These are phyloP conservation scores for Austroboletus olivaceoglutinosus DNA, from an alignment of 1,284 basidiomycete species.

Conservation along the genomic window DNA sequence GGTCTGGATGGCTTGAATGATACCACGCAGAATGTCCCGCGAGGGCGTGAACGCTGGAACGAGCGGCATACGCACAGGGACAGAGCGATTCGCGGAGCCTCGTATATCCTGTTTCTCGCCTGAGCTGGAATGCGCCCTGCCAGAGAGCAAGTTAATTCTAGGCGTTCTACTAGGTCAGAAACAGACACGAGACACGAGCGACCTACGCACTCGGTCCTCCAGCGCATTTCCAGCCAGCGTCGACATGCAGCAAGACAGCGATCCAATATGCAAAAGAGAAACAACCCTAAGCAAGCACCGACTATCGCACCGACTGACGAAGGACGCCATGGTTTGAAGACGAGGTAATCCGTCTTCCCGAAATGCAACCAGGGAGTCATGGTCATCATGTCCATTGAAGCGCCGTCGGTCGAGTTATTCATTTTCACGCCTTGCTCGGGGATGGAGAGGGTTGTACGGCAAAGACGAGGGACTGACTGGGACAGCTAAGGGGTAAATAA, in stretches of 20 bases:
- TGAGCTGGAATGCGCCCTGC: too few relatives aligned
- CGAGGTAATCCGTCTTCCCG: conserved; percentile 56
- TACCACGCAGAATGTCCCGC: conserved; percentile 63
- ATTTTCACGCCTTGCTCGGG: background rate
- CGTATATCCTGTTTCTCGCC: background rate
- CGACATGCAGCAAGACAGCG: conserved; percentile 62
- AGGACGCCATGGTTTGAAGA: conserved; percentile 70
- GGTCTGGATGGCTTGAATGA: conserved; percentile 55
- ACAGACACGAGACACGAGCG: background rate
- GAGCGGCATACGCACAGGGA: conserved; percentile 21
- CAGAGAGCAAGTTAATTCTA: conserved; percentile 10
- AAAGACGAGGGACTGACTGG: too few relatives aligned
- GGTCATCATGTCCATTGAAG: conserved; percentile 45
- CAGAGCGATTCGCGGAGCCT: too few relatives aligned
- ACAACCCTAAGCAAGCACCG: conserved; percentile 71
- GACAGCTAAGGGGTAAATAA: too few relatives aligned
- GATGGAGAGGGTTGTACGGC: too few relatives aligned
- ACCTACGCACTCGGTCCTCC: conserved; percentile 59
- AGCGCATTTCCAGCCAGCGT: conserved; percentile 49
- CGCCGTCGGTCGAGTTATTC: conserved; percentile 12
- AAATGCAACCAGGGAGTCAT: conserved; percentile 70
- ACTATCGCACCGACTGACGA: conserved; percentile 63
- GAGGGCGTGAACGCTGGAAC: conserved; percentile 57
- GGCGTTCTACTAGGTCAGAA: background rate
- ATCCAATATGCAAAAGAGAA: conserved; percentile 65